A percentile compares a stretch with the other conserved stretches of the same genome.
Conservation (phyloP, 2,329 filamentous ascomycete genomes). For the Hypoxylon sp. region DNA sequence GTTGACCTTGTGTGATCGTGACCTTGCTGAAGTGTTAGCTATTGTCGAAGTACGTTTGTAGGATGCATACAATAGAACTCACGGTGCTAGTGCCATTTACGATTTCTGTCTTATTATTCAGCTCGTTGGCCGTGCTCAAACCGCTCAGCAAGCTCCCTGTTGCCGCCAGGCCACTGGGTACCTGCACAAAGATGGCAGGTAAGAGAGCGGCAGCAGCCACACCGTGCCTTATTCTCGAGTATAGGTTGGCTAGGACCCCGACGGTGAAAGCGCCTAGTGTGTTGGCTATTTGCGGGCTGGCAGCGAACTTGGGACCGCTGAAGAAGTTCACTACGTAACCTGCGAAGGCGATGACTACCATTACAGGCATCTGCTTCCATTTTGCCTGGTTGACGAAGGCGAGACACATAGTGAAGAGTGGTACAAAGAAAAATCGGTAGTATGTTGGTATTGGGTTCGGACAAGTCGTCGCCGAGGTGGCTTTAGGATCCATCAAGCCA, state of each 20-base stretch:
- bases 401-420: conserved; percentile 78
- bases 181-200: conserved; percentile 63
- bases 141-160: conserved; percentile 62
- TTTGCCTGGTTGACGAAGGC: conserved; percentile 84
- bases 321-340: conserved; percentile 85
- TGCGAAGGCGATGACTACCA: conserved; percentile 78
- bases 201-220: conserved; percentile 62
- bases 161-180: conserved; percentile 62
- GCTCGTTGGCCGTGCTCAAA: conserved; percentile 58
- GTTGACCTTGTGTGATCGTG: conserved; percentile 47
- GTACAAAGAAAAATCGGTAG: conserved; percentile 77
- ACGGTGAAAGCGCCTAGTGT: conserved; percentile 82
- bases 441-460: conserved; percentile 50
- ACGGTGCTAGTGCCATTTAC: conserved; percentile 54
- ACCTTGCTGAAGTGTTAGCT: conserved; percentile 40
- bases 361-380: conserved; percentile 82
- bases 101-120: conserved; percentile 55
- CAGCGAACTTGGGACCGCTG: conserved; percentile 72
- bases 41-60: not conserved
- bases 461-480: conserved; percentile 53
- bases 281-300: conserved; percentile 80
- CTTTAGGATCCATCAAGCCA: conserved; percentile 59
- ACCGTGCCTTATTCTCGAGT: conserved; percentile 71
- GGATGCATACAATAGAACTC: conserved; percentile 21
- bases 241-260: conserved; percentile 81